Conservation (phyloP, 2,329 filamentous ascomycete species). For the Fusarium sp. region DNA sequence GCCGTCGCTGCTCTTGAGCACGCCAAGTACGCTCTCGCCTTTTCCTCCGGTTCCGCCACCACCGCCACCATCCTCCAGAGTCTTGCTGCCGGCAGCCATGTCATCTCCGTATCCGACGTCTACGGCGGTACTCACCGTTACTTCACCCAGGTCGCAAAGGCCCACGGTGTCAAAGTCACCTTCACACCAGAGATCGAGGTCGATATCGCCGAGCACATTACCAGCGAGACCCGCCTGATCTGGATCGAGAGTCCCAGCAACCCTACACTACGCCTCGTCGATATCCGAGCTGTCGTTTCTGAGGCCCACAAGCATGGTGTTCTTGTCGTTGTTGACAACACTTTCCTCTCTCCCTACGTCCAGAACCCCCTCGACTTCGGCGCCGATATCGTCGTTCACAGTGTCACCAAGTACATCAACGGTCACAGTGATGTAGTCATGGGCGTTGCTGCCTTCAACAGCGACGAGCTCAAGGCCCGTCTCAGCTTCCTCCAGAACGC, state of each 20-base stretch:
- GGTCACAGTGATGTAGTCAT: constrained; percentile 97
- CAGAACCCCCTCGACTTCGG: constrained; percentile 97
- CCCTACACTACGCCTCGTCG: constrained; percentile 91
- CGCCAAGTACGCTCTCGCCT: constrained; percentile 92
- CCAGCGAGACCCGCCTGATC: constrained; percentile 88
- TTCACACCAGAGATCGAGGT: constrained; percentile 94
- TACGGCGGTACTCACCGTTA: constrained; percentile 98
- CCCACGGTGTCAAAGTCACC: constrained; percentile 93
- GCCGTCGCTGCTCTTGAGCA: constrained; percentile 94
- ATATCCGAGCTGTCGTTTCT: constrained; percentile 87
- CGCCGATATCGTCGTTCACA: constrained; percentile 96
- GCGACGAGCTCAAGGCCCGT: constrained; percentile 79
- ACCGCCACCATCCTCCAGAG: constrained; percentile 95
- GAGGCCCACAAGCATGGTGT: constrained; percentile 90
- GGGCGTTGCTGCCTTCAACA: constrained; percentile 97
- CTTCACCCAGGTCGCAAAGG: constrained; percentile 96
- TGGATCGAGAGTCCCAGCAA: constrained; percentile 98
- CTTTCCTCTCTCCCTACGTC: constrained; percentile 95
- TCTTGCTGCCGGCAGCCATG: constrained; percentile 89
- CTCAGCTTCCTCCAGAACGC: constrained; percentile 96
- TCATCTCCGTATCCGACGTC: constrained; percentile 96
- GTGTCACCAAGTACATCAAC: constrained; percentile 99
- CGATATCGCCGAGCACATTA: constrained; percentile 87
- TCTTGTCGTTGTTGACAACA: constrained; percentile 98
- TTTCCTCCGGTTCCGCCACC: constrained; percentile 92